Conservation (phyloP, 129 eudicot genomes). For the Logfia minima region DNA sequence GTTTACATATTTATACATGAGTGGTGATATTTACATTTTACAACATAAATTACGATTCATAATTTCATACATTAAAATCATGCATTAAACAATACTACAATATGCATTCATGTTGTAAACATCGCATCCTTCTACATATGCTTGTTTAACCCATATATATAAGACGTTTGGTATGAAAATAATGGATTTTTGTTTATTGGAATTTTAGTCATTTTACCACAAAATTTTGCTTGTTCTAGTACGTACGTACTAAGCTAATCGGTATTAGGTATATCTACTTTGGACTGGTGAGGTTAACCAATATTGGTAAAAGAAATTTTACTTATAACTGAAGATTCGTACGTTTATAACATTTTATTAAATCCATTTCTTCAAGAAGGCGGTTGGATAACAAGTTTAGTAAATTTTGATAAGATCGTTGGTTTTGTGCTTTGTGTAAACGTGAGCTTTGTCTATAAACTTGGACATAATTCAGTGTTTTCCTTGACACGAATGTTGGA, state of each 20-base stretch:
- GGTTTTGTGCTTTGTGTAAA: neutral
- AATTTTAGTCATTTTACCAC: neutral
- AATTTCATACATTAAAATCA: no score
- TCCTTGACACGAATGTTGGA: no score
- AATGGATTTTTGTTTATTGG: no score
- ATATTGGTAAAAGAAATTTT: slow-evolving; percentile 1
- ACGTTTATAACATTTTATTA: neutral
- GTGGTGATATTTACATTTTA: no score
- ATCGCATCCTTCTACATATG: no score
- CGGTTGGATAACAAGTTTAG: neutral
- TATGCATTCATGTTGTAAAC: no score
- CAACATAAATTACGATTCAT: no score
- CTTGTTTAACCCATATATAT: no score
- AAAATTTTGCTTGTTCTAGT: neutral
- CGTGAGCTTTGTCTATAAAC: neutral
- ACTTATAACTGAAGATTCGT: slow-evolving; percentile 2
- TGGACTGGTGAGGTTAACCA: slow-evolving; percentile 20
- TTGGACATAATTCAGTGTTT: neutral
- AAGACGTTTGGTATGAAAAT: no score
- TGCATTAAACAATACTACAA: no score
- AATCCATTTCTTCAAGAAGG: neutral
- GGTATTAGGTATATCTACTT: slow-evolving; percentile 23
- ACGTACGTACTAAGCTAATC: no score
- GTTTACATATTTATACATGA: no score
- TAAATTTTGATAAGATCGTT: neutral